Percentiles rank a stretch among this genome's conserved stretches.
These are phyloP conservation scores for Simplicillium aogashimaense DNA, from an alignment of 2,329 filamentous ascomycete genomes.

Conservation along the genomic window DNA sequence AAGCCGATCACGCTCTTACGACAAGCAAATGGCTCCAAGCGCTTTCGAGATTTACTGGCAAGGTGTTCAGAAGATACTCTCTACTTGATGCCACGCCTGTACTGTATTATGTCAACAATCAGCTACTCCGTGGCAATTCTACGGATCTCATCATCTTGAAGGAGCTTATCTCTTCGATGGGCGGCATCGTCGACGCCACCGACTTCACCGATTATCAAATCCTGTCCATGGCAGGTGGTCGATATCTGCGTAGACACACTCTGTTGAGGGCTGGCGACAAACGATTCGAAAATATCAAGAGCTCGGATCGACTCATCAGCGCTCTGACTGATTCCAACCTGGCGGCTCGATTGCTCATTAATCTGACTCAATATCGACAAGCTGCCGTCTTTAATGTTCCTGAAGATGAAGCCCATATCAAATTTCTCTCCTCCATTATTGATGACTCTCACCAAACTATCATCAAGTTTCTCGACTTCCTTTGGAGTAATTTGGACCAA, in stretches of 20 bases:
- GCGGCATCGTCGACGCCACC: constrained; percentile 76
- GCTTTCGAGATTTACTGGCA: constrained; percentile 80
- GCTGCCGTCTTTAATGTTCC: constrained; percentile 71
- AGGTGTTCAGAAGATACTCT: constrained; percentile 78
- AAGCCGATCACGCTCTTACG: constrained; percentile 54
- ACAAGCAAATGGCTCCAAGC: constrained; percentile 90
- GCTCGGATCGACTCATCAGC: constrained; percentile 70
- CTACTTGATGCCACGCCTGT: constrained; percentile 77
- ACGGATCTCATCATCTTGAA: constrained; percentile 87
- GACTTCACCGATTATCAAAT: constrained; percentile 87
- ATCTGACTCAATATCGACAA: constrained; percentile 82
- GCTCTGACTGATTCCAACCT: constrained; percentile 70
- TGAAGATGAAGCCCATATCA: constrained; percentile 69
- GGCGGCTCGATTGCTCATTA: constrained; percentile 74
- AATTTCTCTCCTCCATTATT: constrained; percentile 76
- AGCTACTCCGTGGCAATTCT: constrained; percentile 72
- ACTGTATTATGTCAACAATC: constrained; percentile 79
- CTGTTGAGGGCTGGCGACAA: constrained; percentile 73
- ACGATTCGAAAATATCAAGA: constrained; percentile 64
- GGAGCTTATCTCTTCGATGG: constrained; percentile 86
- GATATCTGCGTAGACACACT: constrained; percentile 68
- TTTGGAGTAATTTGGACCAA: constrained; percentile 67
- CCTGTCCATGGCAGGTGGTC: constrained; percentile 78
- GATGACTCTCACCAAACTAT: constrained; percentile 85
- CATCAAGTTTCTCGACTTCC: constrained; percentile 78